A percentile compares a stretch with the other conserved stretches of the same genome.
Evolutionary conservation across 768 basidiomycete species (phyloP).

Genomic region (Leccinum disarticulatum): DNA sequence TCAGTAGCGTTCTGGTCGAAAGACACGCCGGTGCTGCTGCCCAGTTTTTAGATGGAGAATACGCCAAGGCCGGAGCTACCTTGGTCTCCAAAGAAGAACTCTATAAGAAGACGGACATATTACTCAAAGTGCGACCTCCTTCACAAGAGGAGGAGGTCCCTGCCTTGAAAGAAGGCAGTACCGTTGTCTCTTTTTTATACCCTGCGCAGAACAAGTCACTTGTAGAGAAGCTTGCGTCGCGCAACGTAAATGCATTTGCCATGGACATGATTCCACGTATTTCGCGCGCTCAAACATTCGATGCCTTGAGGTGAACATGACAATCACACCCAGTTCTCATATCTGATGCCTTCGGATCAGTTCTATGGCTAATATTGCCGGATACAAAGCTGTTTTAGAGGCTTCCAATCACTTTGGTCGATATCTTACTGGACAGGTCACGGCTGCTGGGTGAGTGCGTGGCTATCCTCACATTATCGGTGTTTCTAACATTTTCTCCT

Average conservation of each 20-base stretch:
- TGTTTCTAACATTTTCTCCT: slow-evolving; percentile 6
- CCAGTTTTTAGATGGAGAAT: slow-evolving; percentile 81
- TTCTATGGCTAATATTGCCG: slow-evolving; percentile 94
- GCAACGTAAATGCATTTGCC: slow-evolving; percentile 72
- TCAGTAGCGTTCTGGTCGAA: slow-evolving; percentile 70
- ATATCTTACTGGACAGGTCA: slow-evolving; percentile 88
- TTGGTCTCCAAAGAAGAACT: slow-evolving; percentile 72
- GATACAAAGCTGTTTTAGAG: slow-evolving; percentile 89
- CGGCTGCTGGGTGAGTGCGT: slow-evolving; percentile 75
- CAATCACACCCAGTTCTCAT: slow-evolving; percentile 3
- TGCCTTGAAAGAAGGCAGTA: slow-evolving; percentile 68
- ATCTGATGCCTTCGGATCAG: slow-evolving; percentile 35
- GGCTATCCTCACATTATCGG: slow-evolving; percentile 3
- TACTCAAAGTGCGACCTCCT: slow-evolving; percentile 86
- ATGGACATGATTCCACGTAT: slow-evolving; percentile 95
- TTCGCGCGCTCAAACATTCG: slow-evolving; percentile 87
- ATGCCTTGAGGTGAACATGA: slow-evolving; percentile 68
- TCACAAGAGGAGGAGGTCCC: slow-evolving; percentile 59
- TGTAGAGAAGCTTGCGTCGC: slow-evolving; percentile 66
- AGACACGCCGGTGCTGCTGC: slow-evolving; percentile 67
- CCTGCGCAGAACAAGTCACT: slow-evolving; percentile 77
- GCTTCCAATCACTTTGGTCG: slow-evolving; percentile 88
- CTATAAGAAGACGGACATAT: slow-evolving; percentile 68
- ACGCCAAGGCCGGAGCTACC: slow-evolving; percentile 74
- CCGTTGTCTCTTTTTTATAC: slow-evolving; percentile 81